Evolutionary conservation across 768 basidiomycete species (phyloP), one percentile per base, ranked within the genome.

Genomic region (Trametes cinnabarina): DNA sequence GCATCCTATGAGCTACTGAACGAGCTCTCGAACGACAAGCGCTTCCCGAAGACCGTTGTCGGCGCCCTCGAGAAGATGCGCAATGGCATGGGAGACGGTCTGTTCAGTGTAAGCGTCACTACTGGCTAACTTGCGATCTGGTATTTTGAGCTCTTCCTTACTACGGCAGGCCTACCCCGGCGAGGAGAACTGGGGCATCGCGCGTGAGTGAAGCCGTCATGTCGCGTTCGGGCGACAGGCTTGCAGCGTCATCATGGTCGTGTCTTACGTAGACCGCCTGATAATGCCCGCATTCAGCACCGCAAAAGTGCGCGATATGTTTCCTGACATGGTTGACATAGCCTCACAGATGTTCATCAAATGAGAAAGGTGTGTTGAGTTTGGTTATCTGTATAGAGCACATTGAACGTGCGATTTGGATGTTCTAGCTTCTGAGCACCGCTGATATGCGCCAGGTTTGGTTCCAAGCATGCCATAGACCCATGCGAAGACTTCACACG

Each of bases 401-500:
- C n/a, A n/a, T n/a, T n/a, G n/a, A n/a, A n/a, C n/a, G n/a, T n/a
- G n/a, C n/a, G n/a, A n/a, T n/a, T n/a, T n/a, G n/a, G n/a, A n/a
- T n/a, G n/a, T 32, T 12, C 30, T 32, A 32, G 12, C 30, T 32
- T 23, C 46, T 52, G 43, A 41, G 5, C n/a, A 34, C 23, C 37
- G 15, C 15, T 10, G 9, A 15, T 23, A 12, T 49, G 34, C 40
- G 26, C 25, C 42, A 78, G 78, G 34, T 80, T 80, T 56, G 80
- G 79, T 8, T 73, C 77, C 3, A 68, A 72, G 8, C 65, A 71
- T 46, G 57, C 67, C 30, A 76, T 81, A 50, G 76, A 79, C 43
- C 74, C 78, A 5, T 68, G 76, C 0, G 75, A 77, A 41, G 79
- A 81, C 63, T 80, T 77, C 57, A 81, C 80, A 35, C 72, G 77